Base-by-base conservation (phyloP, 805 yeast species). In the Wickerhamomyces alni region DNA sequence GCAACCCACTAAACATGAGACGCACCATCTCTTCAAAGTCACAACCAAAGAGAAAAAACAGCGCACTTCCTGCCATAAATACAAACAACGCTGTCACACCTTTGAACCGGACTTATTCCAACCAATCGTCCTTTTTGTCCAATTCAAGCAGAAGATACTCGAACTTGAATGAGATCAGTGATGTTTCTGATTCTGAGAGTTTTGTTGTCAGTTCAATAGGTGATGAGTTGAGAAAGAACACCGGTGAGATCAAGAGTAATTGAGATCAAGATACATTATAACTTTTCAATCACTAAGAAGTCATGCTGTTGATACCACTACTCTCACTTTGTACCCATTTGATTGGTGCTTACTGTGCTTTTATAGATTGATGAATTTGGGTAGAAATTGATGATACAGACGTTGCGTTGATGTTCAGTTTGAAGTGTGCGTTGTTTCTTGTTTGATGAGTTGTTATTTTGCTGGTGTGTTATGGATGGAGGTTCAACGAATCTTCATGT, bases 181-280 rank as follows among this genome's bases (percentile, higher is more conserved):
- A 53, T 17, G 46, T 42, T 11, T 41, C 46, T n/a, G 57, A 51
- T 32, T 38, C 40, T 29, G 56, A 50, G 17, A 41, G 46, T 27
- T 50, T 57, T 35, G 69, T 62, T 17, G 55, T 59, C 8, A 50
- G 51, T 22, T 55, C 58, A n/a, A 55, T 61, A 33, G 65, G 66
- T 24, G 67, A 58, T 15, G 50, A 57, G 8, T 36, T 60, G 36
- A 55, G 62, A 50, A 59, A 51, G 39, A 53, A 59, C 28, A 52
- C 48, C 13, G 57, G 61, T 17, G 63, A 57, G 36, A 53, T 58
- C 18, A 37, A 44, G 19, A 41, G 42, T 17, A 44, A 44, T 24
- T 44, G 27, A 36, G 24, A n/a, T n/a, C n/a, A n/a, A n/a, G n/a
- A n/a, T n/a, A n/a, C n/a, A n/a, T n/a, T n/a, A n/a, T n/a, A n/a